Conservation (phyloP, 2,329 filamentous ascomycete species). For the Colletotrichum kahawae region DNA sequence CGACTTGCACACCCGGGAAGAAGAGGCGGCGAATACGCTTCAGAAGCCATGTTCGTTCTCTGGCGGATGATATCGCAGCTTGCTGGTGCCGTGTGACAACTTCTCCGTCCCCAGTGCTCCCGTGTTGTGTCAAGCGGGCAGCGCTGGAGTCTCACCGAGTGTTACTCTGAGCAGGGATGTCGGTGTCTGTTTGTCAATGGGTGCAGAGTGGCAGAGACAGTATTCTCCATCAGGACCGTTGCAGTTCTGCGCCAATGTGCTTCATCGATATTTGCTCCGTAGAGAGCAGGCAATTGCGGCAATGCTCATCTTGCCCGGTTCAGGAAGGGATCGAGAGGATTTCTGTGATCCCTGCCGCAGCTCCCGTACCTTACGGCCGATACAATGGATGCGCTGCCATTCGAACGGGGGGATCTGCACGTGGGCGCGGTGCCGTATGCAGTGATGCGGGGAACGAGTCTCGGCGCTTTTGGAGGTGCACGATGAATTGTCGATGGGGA, state of each 20-base stretch:
- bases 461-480: not conserved
- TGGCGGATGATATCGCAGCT: not conserved
- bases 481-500: not conserved
- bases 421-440: not conserved
- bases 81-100: not conserved
- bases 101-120: not conserved
- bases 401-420: not conserved
- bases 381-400: not conserved
- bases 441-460: not conserved
- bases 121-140: not conserved
- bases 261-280: not conserved
- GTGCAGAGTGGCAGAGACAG: not conserved
- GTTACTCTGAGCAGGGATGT: not conserved
- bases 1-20: not conserved
- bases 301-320: not conserved
- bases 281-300: not conserved
- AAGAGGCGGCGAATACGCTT: not conserved
- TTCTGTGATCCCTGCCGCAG: not conserved
- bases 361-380: constrained; percentile 5
- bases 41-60: not conserved
- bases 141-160: not conserved
- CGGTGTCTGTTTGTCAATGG: not conserved
- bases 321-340: not conserved
- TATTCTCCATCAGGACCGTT: not conserved
- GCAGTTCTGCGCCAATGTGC: not conserved